These are phyloP conservation scores for Rhytidiadelphus loreus DNA, from an alignment of 225 moss, liverwort and hornwort genomes.

Conservation along the genomic window DNA sequence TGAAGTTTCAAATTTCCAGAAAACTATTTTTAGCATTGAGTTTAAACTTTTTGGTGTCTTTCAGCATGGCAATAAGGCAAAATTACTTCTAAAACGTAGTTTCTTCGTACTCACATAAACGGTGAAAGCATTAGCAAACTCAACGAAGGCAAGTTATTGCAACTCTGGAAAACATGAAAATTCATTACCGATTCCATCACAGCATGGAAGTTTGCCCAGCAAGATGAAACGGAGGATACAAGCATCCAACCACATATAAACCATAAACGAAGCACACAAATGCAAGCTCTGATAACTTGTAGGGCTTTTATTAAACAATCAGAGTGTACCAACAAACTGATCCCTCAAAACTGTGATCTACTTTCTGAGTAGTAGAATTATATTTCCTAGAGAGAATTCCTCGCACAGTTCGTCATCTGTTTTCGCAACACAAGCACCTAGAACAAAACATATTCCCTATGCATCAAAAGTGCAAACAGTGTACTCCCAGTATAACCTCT, in stretches of 20 bases:
- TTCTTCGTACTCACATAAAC: not conserved
- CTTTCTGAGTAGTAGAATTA: not conserved
- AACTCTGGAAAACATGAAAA: not conserved
- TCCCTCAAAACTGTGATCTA: not conserved
- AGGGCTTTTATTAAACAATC: not conserved
- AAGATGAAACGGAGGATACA: not conserved
- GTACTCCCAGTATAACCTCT: not conserved
- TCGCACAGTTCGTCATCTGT: not conserved
- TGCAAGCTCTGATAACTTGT: not conserved
- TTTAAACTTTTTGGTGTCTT: no score
- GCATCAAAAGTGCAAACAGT: not conserved
- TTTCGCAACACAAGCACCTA: not conserved
- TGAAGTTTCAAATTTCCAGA: not conserved
- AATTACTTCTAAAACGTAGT: not conserved
- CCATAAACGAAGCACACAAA: not conserved
- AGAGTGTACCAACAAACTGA: not conserved
- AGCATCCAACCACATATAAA: not conserved
- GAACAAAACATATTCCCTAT: not conserved
- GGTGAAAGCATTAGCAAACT: not conserved
- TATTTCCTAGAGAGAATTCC: not conserved
- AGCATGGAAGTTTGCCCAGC: not conserved
- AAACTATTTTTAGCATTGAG: no score
- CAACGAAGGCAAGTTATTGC: not conserved
- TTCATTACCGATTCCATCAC: not conserved
- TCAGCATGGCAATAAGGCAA: no score